Conservation (phyloP, 305 asterid species). For the Fraxinus xanthoxyloides region DNA sequence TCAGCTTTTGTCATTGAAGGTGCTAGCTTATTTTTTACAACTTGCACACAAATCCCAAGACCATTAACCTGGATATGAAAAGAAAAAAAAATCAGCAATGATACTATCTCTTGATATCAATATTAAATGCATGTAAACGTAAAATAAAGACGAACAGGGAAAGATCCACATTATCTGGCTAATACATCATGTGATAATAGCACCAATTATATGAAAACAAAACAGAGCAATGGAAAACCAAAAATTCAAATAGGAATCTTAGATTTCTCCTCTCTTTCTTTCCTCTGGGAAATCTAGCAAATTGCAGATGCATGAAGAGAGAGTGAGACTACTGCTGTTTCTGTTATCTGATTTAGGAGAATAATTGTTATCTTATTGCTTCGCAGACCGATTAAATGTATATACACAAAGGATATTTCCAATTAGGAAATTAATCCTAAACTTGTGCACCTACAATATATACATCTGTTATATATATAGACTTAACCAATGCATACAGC, state of each 20-base stretch:
- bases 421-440: not conserved
- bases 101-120: not conserved
- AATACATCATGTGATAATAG: not conserved
- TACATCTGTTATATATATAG: not conserved
- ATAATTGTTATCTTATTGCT: not conserved
- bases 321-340: not conserved
- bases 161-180: not conserved
- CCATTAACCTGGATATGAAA: conserved; percentile 68
- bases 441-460: not conserved
- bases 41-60: conserved; percentile 71
- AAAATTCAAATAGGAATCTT: not conserved
- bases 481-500: not conserved
- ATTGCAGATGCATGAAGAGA: not conserved
- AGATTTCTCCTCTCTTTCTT: not conserved
- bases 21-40: conserved; percentile 83
- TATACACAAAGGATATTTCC: not conserved
- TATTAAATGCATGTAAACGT: not conserved
- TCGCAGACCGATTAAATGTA: not conserved
- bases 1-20: conserved; percentile 78
- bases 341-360: not conserved
- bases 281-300: not conserved
- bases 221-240: not conserved
- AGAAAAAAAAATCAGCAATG: not conserved
- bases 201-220: not conserved
- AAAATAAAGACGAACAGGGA: not conserved